These are phyloP conservation scores for Termitomyces titanicus DNA, from an alignment of 768 basidiomycete species.

Conservation along the genomic window DNA sequence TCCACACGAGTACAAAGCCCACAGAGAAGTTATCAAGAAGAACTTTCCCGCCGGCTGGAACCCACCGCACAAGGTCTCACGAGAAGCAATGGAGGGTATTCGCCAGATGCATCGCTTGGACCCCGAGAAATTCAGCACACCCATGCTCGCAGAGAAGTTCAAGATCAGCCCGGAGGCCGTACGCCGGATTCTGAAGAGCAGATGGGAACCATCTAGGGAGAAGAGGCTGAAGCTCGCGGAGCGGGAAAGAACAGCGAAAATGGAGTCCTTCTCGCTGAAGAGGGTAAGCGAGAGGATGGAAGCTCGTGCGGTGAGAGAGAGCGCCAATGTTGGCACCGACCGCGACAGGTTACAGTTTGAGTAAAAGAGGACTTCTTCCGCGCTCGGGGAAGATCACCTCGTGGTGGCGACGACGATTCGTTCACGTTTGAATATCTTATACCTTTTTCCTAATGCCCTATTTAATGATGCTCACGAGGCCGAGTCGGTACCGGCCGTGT, in stretches of 20 bases:
- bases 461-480: conserved; percentile 1
- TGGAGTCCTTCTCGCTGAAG: conserved; percentile 32
- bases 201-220: conserved; percentile 60
- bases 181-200: conserved; percentile 72
- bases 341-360: conserved; percentile 39
- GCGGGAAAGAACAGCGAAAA: conserved; percentile 44
- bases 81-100: conserved; percentile 81
- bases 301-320: conserved; percentile 28
- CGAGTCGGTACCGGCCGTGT: conserved; percentile 7
- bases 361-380: conserved; percentile 18
- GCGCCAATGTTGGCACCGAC: conserved; percentile 15
- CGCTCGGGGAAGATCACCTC: conserved; percentile 12
- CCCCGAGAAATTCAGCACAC: conserved; percentile 59
- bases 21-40: conserved; percentile 48
- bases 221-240: conserved; percentile 45
- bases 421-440: conserved; percentile 1
- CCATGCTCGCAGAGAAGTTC: conserved; percentile 72
- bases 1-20: conserved; percentile 45
- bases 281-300: conserved; percentile 41
- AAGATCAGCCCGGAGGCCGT: conserved; percentile 80
- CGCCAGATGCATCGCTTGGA: conserved; percentile 64
- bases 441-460: background rate
- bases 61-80: conserved; percentile 76
- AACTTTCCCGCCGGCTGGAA: conserved; percentile 68
- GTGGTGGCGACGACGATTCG: conserved; percentile 6